Evolutionary conservation across 306 rosid genomes (phyloP).

Genomic region (Biancaea sappan): DNA sequence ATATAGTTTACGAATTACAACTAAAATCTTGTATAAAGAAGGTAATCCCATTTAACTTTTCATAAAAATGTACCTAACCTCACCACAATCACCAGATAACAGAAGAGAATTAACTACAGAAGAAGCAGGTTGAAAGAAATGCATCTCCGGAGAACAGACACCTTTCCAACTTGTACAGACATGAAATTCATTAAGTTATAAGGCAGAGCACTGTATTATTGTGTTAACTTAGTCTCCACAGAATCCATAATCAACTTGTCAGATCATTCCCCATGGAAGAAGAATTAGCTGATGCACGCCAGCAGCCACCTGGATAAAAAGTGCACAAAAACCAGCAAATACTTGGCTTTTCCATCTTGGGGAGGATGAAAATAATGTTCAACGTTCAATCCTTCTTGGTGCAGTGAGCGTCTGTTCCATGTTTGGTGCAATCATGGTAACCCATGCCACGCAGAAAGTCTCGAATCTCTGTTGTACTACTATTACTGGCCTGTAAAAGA

Average conservation of each 20-base stretch:
- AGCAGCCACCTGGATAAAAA: background rate
- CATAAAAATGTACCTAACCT: too few relatives aligned
- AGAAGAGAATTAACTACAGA: constrained; percentile 4
- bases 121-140: too few relatives aligned
- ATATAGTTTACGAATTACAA: too few relatives aligned
- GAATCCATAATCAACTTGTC: constrained; percentile 24
- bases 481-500: constrained; percentile 81
- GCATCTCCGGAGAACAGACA: too few relatives aligned
- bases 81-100: background rate
- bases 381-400: constrained; percentile 57
- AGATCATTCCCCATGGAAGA: background rate
- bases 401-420: constrained; percentile 92
- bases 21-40: too few relatives aligned
- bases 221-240: constrained; percentile 3
- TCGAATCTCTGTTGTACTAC: constrained; percentile 70
- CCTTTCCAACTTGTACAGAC: too few relatives aligned
- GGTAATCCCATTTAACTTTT: too few relatives aligned
- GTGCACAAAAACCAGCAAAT: constrained; percentile 28
- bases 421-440: constrained; percentile 71
- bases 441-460: constrained; percentile 74
- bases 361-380: background rate
- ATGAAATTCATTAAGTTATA: background rate
- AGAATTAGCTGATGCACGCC: background rate
- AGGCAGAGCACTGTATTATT: background rate
- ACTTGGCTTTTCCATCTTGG: constrained; percentile 23